Evolutionary conservation across 768 basidiomycete genomes (phyloP), one percentile per base, ranked within the genome.

Genomic region (Lentinula raphanica): DNA sequence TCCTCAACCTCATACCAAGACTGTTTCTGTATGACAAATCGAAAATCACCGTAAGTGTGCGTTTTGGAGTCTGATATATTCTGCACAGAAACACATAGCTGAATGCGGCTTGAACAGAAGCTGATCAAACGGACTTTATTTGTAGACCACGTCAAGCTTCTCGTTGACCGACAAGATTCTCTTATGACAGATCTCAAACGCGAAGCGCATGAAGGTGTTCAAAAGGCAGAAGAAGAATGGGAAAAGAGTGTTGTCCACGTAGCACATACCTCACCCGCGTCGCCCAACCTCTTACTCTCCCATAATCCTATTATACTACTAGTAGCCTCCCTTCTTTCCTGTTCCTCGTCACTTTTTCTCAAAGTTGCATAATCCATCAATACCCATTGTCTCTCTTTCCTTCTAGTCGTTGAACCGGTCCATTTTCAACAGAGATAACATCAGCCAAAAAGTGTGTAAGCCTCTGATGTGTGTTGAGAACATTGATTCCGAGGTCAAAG

Each of bases 1-100:
- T 96, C 70, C 98, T 96, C 74, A 87, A 84, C 64, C 76, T 88
- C 19, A 89, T 98, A 84, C 92, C 95, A 0, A 78, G 73, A 23
- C 69, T 96, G 38, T 94, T 98, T 65, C 93, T 93, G 0, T 98
- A 98, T 68, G 98, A 99, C 74, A 86, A 88, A 62, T 99, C n/a
- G n/a, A n/a, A n/a, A n/a, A n/a, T 91, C 69, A 96, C 92, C 0
- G 94, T 98, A 86, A 89, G 81, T 51, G 88, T 90, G 56, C 51
- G 87, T 78, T 17, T 28, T 38, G 9, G 3, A 23, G 21, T 19
- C 3, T 28, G 13, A 13, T n/a, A 29, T 6, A 25, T 39, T 28
- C 53, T 25, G 46, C 15, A 23, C 6, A 35, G 13, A 13, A 25
- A 17, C 9, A 29, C 59, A 27, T 5, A 58, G n/a, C n/a, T n/a